A percentile compares a stretch with the other conserved stretches of the same genome.
Conservation (phyloP, 2,329 filamentous ascomycete genomes). For the Zasmidium cellare region DNA sequence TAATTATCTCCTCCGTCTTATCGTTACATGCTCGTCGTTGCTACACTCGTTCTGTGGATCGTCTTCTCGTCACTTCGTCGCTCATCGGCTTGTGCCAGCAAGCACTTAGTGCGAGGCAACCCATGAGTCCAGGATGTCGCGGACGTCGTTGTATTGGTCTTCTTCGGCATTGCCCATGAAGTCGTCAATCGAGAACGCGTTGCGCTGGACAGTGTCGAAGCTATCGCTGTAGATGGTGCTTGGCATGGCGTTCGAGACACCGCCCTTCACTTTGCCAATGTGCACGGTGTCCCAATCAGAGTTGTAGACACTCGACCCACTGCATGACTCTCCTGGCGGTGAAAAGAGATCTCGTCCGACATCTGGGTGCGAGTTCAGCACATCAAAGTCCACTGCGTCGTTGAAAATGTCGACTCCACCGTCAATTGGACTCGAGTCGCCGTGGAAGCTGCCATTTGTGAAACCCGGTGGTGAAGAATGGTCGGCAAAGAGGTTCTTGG, state of each 20-base stretch:
- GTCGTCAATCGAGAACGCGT: conserved; percentile 22
- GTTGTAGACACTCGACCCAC: conserved; percentile 29
- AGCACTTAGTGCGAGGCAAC: conserved; percentile 17
- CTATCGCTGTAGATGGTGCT: conserved; percentile 91
- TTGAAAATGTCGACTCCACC: conserved; percentile 22
- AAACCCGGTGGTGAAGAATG: conserved; percentile 20
- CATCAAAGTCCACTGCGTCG: conserved; percentile 23
- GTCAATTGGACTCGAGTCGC: conserved; percentile 23
- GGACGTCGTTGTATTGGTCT: conserved; percentile 22
- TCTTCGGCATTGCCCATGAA: conserved; percentile 13
- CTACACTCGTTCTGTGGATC: conserved; percentile 4
- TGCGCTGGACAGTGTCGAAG: conserved; percentile 66
- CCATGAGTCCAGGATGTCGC: conserved; percentile 27
- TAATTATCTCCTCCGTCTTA: conserved; percentile 17
- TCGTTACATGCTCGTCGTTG: conserved; percentile 13
- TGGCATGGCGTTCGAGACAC: conserved; percentile 43
- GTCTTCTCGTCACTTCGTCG: conserved; percentile 8
- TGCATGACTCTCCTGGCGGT: conserved; percentile 30
- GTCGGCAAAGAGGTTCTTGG: conserved; percentile 13
- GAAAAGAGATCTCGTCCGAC: conserved; percentile 27
- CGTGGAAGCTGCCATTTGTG: conserved; percentile 12
- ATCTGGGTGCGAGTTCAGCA: conserved; percentile 26
- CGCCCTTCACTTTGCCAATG: conserved; percentile 20
- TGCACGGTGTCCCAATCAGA: conserved; percentile 27
- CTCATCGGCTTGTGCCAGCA: neutral